Conservation (phyloP, 1,139 yeast species). For the Pichia kudriavzevii region DNA sequence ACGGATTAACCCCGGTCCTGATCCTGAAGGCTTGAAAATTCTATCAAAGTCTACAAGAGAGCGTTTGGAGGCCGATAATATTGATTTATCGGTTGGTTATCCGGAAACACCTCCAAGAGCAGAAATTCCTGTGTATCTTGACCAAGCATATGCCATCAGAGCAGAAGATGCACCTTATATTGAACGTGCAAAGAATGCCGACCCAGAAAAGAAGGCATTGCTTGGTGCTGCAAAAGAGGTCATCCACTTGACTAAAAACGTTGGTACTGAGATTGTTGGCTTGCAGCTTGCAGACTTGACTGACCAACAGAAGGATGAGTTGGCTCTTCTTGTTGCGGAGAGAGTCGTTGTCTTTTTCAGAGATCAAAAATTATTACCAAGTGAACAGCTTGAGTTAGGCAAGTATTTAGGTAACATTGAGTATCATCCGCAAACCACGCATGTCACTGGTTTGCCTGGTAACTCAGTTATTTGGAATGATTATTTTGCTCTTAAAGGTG, state of each 20-base stretch:
- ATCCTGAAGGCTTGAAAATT: constrained; percentile 18
- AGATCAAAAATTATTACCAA: constrained; percentile 41
- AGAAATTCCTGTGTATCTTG: constrained; percentile 29
- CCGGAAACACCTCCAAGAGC: constrained; percentile 31
- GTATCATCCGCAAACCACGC: constrained; percentile 40
- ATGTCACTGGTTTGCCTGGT: constrained; percentile 39
- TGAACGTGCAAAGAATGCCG: constrained; percentile 44
- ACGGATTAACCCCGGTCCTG: constrained; percentile 18
- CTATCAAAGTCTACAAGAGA: constrained; percentile 32
- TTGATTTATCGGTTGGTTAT: constrained; percentile 37
- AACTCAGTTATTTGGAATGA: constrained; percentile 50
- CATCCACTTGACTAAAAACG: constrained; percentile 37
- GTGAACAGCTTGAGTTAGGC: constrained; percentile 39
- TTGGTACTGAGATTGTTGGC: constrained; percentile 53
- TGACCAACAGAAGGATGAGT: constrained; percentile 46
- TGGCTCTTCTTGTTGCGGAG: constrained; percentile 45
- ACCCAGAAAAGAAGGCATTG: constrained; percentile 45
- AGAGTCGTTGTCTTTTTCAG: constrained; percentile 43
- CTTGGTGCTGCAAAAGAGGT: constrained; percentile 45
- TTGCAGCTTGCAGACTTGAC: constrained; percentile 42
- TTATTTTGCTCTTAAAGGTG: constrained; percentile 17
- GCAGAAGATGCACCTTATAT: constrained; percentile 21
- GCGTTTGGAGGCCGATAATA: constrained; percentile 31
- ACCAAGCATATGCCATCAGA: constrained; percentile 37
- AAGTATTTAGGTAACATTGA: constrained; percentile 41